Conservation (phyloP, 495 filamentous ascomycete genomes). For the Rhizodiscina lignyota region DNA sequence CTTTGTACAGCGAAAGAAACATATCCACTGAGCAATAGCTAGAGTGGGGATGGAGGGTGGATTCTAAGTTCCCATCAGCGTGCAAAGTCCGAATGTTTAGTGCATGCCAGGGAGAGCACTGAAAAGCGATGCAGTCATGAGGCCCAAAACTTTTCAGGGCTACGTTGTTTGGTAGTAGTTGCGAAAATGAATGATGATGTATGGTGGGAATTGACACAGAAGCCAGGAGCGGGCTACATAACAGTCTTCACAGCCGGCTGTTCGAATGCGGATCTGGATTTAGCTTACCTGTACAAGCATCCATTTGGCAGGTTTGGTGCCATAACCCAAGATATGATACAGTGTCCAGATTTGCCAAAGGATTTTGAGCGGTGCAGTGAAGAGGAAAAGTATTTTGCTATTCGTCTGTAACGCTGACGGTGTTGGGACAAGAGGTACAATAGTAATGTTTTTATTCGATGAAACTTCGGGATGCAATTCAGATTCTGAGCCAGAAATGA, state of each 20-base stretch:
- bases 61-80: slow-evolving; percentile 52
- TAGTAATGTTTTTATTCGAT: slow-evolving; percentile 43
- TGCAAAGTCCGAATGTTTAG: slow-evolving; percentile 1
- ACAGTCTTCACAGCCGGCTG: too few relatives aligned
- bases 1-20: slow-evolving; percentile 60
- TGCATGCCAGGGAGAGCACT: neutral
- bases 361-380: slow-evolving; percentile 75
- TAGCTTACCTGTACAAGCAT: slow-evolving; percentile 61
- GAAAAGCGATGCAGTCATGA: neutral
- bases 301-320: slow-evolving; percentile 55
- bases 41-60: slow-evolving; percentile 90
- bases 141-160: neutral
- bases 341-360: slow-evolving; percentile 60
- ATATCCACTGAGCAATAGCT: slow-evolving; percentile 51
- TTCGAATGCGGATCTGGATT: too few relatives aligned
- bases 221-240: too few relatives aligned
- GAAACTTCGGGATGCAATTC: slow-evolving; percentile 61
- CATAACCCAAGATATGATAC: slow-evolving; percentile 53
- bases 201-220: too few relatives aligned
- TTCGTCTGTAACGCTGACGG: slow-evolving; percentile 47
- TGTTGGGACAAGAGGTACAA: slow-evolving; percentile 46
- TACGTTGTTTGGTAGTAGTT: too few relatives aligned
- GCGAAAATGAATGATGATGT: too few relatives aligned
- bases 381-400: slow-evolving; percentile 58
- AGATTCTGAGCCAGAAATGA: slow-evolving; percentile 28